Base-by-base conservation (phyloP, 805 yeast species). In the Hanseniaspora vineae region DNA sequence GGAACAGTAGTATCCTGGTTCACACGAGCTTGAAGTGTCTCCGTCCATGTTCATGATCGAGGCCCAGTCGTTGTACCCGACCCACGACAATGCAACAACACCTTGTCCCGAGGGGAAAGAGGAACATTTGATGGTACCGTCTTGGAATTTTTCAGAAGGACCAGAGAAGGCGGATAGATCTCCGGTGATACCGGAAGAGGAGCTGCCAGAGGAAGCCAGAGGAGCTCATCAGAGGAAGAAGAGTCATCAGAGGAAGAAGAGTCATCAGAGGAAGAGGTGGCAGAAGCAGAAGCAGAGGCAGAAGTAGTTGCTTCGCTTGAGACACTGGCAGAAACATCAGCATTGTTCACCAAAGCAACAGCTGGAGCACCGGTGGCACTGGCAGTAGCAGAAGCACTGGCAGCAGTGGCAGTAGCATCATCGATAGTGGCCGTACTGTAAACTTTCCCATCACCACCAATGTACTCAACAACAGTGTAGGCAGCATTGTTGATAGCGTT, bases 31-130 rank as follows among this genome's bases (percentile, higher is more conserved):
- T 55, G 76, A 69, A 68, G 76, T 65, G 70, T 81, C 81, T 49
- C 80, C 84, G 52, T 59, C 57, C 42, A 54, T 37, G 53, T 57
- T 54, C 55, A 58, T 60, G 43, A 65, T 53, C 17, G 66, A 62
- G 32, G 75, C 56, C 74, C 76, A 75, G 55, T 80, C 80, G 52
- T 69, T 76, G 52, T 68, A 64, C 40, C 67, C 73, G 49, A 79
- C 56, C 77, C 81, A 73, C 56, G 71, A 72, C 31, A 81, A 67
- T 37, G 80, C 57, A 58, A 82, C 67, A 39, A 80, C 84, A 70
- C 88, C 88, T 58, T 80, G 75, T 49, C 82, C 85, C n/a, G 78
- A 66, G 59, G 89, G 89, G 73, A 84, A 80, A 39, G 71, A 68
- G 48, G 76, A 70, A 72, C 95, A 84, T 46, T 72, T 62, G 62